Evolutionary conservation across 2,329 filamentous ascomycete genomes (phyloP).

Genomic region (Colletotrichum liriopes): DNA sequence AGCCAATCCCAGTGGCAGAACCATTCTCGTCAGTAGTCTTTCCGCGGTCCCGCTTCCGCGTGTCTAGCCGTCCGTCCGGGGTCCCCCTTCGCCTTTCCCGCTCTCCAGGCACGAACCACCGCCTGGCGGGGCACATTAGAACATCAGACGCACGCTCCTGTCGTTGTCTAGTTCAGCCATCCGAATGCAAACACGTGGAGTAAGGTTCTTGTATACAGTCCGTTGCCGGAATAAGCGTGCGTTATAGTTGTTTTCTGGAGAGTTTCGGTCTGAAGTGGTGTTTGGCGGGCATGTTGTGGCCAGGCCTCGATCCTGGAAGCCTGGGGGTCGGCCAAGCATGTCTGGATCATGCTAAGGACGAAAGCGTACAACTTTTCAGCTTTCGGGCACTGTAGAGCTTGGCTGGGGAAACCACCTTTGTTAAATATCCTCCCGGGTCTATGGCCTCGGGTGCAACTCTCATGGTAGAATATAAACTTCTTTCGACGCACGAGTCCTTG

Average conservation of each 20-base stretch:
- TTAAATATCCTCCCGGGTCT: background rate
- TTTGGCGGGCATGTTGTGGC: background rate
- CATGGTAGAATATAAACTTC: background rate
- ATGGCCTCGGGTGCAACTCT: background rate
- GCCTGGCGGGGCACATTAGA: too few species aligned
- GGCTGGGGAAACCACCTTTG: background rate
- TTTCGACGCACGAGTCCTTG: background rate
- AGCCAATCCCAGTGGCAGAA: background rate
- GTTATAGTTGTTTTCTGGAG: background rate
- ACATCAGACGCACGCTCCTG: background rate
- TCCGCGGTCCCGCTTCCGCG: background rate
- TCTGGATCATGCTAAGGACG: conserved; percentile 18
- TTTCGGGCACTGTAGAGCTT: background rate
- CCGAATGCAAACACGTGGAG: background rate
- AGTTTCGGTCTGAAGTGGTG: background rate
- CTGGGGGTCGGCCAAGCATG: background rate
- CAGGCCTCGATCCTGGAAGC: background rate
- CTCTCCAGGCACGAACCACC: background rate
- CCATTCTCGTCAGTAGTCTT: background rate
- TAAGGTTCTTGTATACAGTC: background rate
- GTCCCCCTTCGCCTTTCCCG: background rate
- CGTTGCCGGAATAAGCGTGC: background rate
- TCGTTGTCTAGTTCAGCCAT: background rate
- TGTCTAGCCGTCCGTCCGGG: background rate
- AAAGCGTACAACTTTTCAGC: background rate